Evolutionary conservation across 768 basidiomycete genomes (phyloP).

Genomic region (Leccinum barrowsii): DNA sequence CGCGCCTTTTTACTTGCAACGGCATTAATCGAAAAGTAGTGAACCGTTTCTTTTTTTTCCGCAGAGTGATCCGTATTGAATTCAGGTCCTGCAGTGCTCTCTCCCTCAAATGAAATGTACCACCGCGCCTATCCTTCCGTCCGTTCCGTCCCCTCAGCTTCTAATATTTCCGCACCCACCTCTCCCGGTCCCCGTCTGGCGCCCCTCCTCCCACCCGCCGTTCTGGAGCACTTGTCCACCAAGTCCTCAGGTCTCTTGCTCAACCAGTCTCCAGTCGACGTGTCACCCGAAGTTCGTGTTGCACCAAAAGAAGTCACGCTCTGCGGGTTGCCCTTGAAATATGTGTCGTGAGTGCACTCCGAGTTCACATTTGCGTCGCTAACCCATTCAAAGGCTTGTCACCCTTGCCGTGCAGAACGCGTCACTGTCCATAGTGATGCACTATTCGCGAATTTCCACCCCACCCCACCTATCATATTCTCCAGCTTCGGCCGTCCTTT

Average conservation of each 20-base stretch:
- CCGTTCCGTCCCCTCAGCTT: conserved; percentile 51
- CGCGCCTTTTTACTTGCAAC: not conserved
- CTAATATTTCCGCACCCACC: conserved; percentile 18
- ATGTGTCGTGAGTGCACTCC: conserved; percentile 60
- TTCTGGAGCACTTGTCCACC: conserved; percentile 39
- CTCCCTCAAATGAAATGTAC: conserved; percentile 51
- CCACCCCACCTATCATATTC: conserved; percentile 81
- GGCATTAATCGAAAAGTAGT: conserved; percentile 16
- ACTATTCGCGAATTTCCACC: conserved; percentile 92
- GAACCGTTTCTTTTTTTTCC: conserved; percentile 8
- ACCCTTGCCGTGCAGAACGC: conserved; percentile 95
- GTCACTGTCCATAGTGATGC: conserved; percentile 94
- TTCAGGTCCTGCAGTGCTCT: conserved; percentile 25
- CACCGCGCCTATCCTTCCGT: conserved; percentile 56
- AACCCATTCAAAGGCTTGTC: conserved; percentile 50
- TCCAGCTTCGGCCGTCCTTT: conserved; percentile 88
- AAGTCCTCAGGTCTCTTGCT: conserved; percentile 36
- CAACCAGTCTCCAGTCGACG: conserved; percentile 33
- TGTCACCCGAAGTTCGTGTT: conserved; percentile 28
- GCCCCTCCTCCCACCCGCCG: conserved; percentile 49
- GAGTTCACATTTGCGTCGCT: not conserved
- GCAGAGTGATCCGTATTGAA: conserved; percentile 12
- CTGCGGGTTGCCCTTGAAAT: conserved; percentile 75
- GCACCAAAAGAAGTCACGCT: conserved; percentile 44
- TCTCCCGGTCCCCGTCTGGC: conserved; percentile 41